phyloP scores from a whole-genome alignment of 352 stramenopile species.

The Aphanomyces invadans region DNA sequence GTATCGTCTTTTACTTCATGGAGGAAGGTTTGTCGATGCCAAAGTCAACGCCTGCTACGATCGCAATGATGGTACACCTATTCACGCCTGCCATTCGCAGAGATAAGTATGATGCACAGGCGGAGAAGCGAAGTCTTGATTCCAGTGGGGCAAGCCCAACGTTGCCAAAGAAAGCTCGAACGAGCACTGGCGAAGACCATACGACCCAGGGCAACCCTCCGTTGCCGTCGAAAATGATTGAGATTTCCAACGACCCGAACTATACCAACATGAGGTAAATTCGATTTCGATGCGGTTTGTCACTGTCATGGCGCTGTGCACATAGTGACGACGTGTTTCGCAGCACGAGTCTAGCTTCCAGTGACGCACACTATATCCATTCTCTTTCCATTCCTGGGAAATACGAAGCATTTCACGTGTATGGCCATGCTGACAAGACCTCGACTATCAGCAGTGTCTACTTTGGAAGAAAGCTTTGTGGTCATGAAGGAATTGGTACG shows the following conservation, averaged over 20 bases:
- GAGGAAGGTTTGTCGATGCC: no score
- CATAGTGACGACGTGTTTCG: slow-evolving; percentile 17
- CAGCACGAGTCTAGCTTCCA: slow-evolving; percentile 6
- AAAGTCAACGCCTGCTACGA: no score
- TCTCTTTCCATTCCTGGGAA: slow-evolving; percentile 17
- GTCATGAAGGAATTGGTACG: slow-evolving; percentile 16
- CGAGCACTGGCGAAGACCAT: background rate
- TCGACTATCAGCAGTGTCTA: slow-evolving; percentile 16
- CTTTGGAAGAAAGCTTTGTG: slow-evolving; percentile 24
- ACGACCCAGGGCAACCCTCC: background rate
- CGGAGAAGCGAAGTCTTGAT: background rate
- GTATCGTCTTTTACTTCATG: no score
- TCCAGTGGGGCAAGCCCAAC: background rate
- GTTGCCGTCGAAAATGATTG: slow-evolving; percentile 10
- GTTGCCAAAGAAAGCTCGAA: background rate
- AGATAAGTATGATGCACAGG: background rate
- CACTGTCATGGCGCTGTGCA: background rate
- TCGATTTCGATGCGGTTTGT: background rate
- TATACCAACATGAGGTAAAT: slow-evolving; percentile 3
- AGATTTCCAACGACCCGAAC: background rate
- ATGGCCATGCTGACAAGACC: slow-evolving; percentile 12
- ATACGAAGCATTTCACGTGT: slow-evolving; percentile 22
- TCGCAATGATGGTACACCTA: no score
- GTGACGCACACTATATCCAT: slow-evolving; percentile 19
- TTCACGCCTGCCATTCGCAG: no score